Evolutionary conservation across 1,139 yeast species (phyloP).

Genomic region (Geotrichum fermentans): DNA sequence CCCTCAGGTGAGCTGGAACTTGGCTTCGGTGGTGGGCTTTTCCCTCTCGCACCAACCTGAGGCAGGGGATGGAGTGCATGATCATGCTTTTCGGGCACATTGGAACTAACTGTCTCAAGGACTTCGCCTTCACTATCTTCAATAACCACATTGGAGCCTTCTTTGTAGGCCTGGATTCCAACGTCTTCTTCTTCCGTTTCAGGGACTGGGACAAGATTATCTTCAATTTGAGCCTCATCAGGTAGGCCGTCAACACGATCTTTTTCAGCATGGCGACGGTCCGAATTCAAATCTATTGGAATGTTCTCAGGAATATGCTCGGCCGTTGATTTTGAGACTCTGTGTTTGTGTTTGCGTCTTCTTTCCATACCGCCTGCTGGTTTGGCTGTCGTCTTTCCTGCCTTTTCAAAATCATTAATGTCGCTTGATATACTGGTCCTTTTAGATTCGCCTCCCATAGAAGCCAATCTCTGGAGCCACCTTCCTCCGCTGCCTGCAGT

Average conservation of each 20-base stretch:
- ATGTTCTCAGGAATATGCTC: constrained; percentile 41
- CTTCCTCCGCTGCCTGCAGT: constrained; percentile 70
- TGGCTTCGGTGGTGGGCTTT: too few species aligned
- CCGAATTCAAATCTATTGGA: constrained; percentile 31
- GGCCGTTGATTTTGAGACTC: background rate
- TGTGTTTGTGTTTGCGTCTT: constrained; percentile 47
- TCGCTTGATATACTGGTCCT: constrained; percentile 49
- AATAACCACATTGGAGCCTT: constrained; percentile 62
- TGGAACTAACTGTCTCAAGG: constrained; percentile 39
- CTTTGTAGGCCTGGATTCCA: constrained; percentile 56
- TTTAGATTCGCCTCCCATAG: too few species aligned
- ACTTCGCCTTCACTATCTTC: constrained; percentile 85
- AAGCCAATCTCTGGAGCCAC: constrained; percentile 72
- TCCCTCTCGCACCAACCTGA: too few species aligned
- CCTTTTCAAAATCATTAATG: background rate
- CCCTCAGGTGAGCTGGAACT: background rate
- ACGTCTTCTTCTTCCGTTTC: constrained; percentile 10
- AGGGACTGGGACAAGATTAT: background rate
- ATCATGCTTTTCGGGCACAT: background rate
- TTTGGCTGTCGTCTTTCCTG: constrained; percentile 39
- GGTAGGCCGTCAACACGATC: background rate
- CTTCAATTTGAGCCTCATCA: background rate
- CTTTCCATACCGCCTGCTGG: constrained; percentile 73
- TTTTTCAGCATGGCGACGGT: constrained; percentile 3
- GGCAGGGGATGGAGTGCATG: background rate